Evolutionary conservation across 345 rosid genomes (phyloP), one percentile per base, ranked within the genome.

Genomic region (Salix suchowensis): DNA sequence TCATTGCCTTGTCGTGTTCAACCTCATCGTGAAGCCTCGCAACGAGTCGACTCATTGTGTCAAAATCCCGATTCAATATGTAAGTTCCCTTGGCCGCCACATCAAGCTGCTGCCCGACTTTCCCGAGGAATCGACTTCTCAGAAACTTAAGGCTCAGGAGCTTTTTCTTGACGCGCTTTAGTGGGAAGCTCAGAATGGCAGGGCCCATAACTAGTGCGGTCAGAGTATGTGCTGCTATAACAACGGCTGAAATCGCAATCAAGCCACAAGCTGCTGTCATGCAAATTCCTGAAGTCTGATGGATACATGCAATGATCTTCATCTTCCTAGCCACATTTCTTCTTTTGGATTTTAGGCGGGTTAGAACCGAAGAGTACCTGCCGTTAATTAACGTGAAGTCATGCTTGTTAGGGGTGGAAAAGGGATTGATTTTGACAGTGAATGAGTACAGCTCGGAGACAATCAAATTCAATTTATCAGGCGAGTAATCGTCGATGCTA

Each of bases 11-110:
- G 50, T 68, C 84, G 71, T 83, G 83, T 39, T 87, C 87, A 55
- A 87, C 86, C 40, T 87, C 90, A 64, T 87, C 84, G 8, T 85
- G 82, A n/a, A 87, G 61, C 81, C 90, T 77, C 0, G 72, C 76
- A 21, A 87, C 90, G 16, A 85, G 83, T 34, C 87, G 73, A 12
- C 86, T 84, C 76, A 85, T 82, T 3, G 87, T 87, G 55, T 85
- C 90, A 30, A 87, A 83, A 74, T 87, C 87, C 70, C 83, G 75
- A 13, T 84, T 80, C 74, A 87, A 68, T 30, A 87, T 84, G 30
- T 85, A 85, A 73, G 88, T 80, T 30, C 85, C 88, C 36, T 82
- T 83, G 4, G 86, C 84, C 3, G 86, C 88, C 46, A 77, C 75
- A 71, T 85, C 87, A 9, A 87, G 84, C 36, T 85, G 88, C 65